These are phyloP conservation scores for Posidonia australis DNA, from an alignment of 106 monocot genomes.

Conservation along the genomic window DNA sequence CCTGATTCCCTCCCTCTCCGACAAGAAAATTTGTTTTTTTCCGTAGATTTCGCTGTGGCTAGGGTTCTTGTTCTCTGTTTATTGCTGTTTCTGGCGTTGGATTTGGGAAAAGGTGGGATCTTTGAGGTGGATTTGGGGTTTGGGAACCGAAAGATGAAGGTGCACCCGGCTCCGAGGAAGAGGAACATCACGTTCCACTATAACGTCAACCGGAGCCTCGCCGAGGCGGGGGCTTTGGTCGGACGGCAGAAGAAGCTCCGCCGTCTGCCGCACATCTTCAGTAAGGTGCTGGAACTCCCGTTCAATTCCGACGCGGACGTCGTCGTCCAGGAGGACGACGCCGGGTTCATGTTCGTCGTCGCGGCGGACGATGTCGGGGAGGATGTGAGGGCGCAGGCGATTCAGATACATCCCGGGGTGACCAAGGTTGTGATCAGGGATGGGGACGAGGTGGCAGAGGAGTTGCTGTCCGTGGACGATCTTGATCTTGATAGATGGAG, in stretches of 20 bases:
- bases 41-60: too few relatives aligned
- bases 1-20: too few relatives aligned
- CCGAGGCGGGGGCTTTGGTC: neutral
- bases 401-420: constrained; percentile 19
- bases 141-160: constrained; percentile 14
- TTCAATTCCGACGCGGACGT: too few relatives aligned
- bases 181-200: constrained; percentile 19
- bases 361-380: too few relatives aligned
- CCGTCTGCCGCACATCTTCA: too few relatives aligned
- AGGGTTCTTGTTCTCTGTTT: too few relatives aligned
- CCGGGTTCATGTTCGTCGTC: too few relatives aligned
- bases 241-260: constrained; percentile 29
- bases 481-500: constrained; percentile 24
- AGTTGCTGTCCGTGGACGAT: constrained; percentile 2
- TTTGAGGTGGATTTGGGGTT: neutral
- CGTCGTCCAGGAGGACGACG: constrained; percentile 10
- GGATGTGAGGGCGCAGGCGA: constrained; percentile 14
- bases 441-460: neutral
- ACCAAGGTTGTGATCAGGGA: too few relatives aligned
- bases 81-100: neutral
- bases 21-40: too few relatives aligned
- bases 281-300: too few relatives aligned
- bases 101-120: constrained; percentile 2
- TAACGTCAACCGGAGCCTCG: neutral
- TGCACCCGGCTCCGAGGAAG: constrained; percentile 21